phyloP scores from a whole-genome alignment of 495 filamentous ascomycete species.

The Echria macrotheca region DNA sequence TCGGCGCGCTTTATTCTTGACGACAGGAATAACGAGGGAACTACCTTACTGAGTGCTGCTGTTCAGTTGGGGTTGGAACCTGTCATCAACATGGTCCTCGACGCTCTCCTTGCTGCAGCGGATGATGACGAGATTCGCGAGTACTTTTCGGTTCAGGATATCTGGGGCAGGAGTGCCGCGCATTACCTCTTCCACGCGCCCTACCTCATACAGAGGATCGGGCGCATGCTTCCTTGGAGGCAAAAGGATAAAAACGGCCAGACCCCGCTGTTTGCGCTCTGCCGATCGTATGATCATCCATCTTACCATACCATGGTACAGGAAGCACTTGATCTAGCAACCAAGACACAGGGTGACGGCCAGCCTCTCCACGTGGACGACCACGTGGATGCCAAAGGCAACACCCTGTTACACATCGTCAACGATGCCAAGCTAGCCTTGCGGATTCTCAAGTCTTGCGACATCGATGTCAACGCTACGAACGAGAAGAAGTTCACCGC shows the following conservation, averaged over 20 bases:
- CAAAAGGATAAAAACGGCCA: slow-evolving; percentile 93
- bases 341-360: slow-evolving; percentile 66
- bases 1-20: slow-evolving; percentile 62
- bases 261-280: slow-evolving; percentile 91
- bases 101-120: slow-evolving; percentile 44
- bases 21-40: slow-evolving; percentile 82
- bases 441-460: slow-evolving; percentile 72
- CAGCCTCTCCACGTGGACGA: slow-evolving; percentile 83
- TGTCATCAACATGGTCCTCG: slow-evolving; percentile 68
- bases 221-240: slow-evolving; percentile 76
- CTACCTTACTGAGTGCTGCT: slow-evolving; percentile 88
- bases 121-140: slow-evolving; percentile 42
- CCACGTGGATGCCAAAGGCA: slow-evolving; percentile 88
- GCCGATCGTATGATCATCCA: slow-evolving; percentile 89
- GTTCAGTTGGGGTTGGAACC: slow-evolving; percentile 77
- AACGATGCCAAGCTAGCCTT: slow-evolving; percentile 74
- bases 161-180: slow-evolving; percentile 77
- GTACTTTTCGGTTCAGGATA: slow-evolving; percentile 74
- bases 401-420: slow-evolving; percentile 88
- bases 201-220: slow-evolving; percentile 66
- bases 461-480: slow-evolving; percentile 88
- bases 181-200: slow-evolving; percentile 97
- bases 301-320: slow-evolving; percentile 83
- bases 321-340: slow-evolving; percentile 68
- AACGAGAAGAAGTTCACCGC: slow-evolving; percentile 96